Conservation (phyloP, 345 rosid genomes). For the Xanthoceras sorbifolium region DNA sequence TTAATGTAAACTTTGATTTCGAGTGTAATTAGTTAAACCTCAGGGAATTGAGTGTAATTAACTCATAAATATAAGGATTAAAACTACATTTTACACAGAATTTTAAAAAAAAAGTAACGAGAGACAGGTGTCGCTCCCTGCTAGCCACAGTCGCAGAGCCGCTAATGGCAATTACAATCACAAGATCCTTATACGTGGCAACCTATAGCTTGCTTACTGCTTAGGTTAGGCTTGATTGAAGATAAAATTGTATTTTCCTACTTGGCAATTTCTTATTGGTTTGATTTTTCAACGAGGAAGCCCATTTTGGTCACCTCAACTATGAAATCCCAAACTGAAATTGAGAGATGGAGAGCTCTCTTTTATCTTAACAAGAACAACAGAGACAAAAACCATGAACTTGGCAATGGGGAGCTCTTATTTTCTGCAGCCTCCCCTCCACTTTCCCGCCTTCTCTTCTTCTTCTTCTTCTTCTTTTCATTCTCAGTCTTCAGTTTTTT, state of each 20-base stretch:
- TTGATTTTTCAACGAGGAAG: too few relatives aligned
- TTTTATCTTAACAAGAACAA: background rate
- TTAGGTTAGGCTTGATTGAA: too few relatives aligned
- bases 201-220: too few relatives aligned
- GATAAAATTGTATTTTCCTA: constrained; percentile 11
- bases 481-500: constrained; percentile 36
- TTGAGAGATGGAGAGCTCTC: background rate
- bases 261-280: constrained; percentile 15
- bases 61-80: too few relatives aligned
- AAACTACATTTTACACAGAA: too few relatives aligned
- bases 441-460: constrained; percentile 26
- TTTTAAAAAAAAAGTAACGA: too few relatives aligned
- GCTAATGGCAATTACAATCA: background rate
- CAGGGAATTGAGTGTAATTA: too few relatives aligned
- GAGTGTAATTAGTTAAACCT: too few relatives aligned
- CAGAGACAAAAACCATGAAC: background rate
- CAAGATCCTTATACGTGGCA: background rate
- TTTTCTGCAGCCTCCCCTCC: constrained; percentile 42
- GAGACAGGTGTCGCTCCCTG: too few relatives aligned
- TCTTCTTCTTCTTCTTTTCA: constrained; percentile 28
- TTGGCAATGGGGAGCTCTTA: constrained; percentile 46
- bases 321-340: background rate
- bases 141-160: too few relatives aligned
- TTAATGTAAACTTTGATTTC: too few relatives aligned
- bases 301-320: too few relatives aligned